phyloP scores from a whole-genome alignment of 805 yeast genomes.

The Candida oleophila region DNA sequence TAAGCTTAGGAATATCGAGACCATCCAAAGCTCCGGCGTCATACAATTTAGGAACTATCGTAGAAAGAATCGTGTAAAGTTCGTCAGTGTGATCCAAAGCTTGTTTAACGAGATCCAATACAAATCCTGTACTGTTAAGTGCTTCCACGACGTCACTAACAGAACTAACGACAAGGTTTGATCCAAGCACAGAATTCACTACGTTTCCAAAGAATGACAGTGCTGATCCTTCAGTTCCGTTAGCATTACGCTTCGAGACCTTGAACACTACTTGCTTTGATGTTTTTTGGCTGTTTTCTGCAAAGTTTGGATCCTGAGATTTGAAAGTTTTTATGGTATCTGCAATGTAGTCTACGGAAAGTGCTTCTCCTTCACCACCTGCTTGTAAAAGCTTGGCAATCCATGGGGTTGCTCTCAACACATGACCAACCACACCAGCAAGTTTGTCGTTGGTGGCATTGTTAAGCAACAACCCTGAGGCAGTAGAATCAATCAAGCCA shows the following conservation, averaged over 20 bases:
- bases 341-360: slow-evolving; percentile 30
- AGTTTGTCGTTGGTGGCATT: slow-evolving; percentile 26
- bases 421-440: slow-evolving; percentile 24
- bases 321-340: slow-evolving; percentile 25
- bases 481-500: slow-evolving; percentile 27
- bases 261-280: slow-evolving; percentile 3
- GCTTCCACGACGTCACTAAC: slow-evolving; percentile 25
- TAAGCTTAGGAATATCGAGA: slow-evolving; percentile 24
- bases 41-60: slow-evolving; percentile 19
- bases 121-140: slow-evolving; percentile 29
- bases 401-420: slow-evolving; percentile 28
- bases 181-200: slow-evolving; percentile 20
- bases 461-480: slow-evolving; percentile 25
- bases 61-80: slow-evolving; percentile 16
- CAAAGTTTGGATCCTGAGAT: slow-evolving; percentile 26
- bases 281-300: slow-evolving; percentile 4
- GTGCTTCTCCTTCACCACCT: slow-evolving; percentile 32
- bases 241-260: slow-evolving; percentile 6
- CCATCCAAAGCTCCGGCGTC: slow-evolving; percentile 31
- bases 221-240: slow-evolving; percentile 29
- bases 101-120: slow-evolving; percentile 24
- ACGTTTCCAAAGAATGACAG: slow-evolving; percentile 30
- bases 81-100: slow-evolving; percentile 22
- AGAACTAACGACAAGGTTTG: slow-evolving; percentile 19
- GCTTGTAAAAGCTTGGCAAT: slow-evolving; percentile 26